These are phyloP conservation scores for Sphagnum tenellum DNA, from an alignment of 225 moss, liverwort and hornwort genomes.

Conservation along the genomic window DNA sequence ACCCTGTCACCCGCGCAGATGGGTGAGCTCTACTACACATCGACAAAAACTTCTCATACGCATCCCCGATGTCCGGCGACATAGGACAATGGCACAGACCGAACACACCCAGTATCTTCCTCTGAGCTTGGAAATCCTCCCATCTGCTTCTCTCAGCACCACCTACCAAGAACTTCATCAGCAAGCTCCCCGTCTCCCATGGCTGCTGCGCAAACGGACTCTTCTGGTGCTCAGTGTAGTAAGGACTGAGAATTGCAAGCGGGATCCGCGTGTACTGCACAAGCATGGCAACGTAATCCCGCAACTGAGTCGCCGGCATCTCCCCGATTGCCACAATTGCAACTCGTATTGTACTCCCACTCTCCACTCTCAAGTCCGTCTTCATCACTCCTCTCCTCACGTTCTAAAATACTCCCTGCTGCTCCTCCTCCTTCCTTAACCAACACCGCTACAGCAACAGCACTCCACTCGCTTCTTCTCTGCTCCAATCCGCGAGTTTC, in stretches of 20 bases:
- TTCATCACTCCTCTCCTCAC: slow-evolving; percentile 41
- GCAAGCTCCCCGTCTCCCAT: slow-evolving; percentile 74
- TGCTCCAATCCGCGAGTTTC: too few relatives aligned
- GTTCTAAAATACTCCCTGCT: too few relatives aligned
- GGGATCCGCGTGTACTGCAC: slow-evolving; percentile 67
- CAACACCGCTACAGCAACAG: too few relatives aligned
- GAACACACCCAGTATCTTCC: slow-evolving; percentile 84
- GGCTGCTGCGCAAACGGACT: slow-evolving; percentile 90
- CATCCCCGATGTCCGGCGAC: slow-evolving; percentile 61
- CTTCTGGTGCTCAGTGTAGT: slow-evolving; percentile 98
- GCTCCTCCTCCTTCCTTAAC: too few relatives aligned
- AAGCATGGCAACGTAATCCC: slow-evolving; percentile 80
- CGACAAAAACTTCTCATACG: slow-evolving; percentile 79
- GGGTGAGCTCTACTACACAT: slow-evolving; percentile 87
- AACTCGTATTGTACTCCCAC: slow-evolving; percentile 80
- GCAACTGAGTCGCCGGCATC: slow-evolving; percentile 73
- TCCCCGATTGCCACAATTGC: slow-evolving; percentile 87
- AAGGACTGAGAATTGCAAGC: slow-evolving; percentile 49
- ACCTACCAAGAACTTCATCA: slow-evolving; percentile 88
- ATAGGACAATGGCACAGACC: slow-evolving; percentile 88
- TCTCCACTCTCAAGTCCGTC: slow-evolving; percentile 91
- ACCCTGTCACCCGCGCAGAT: slow-evolving; percentile 80
- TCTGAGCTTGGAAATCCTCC: slow-evolving; percentile 97
- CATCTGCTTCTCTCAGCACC: slow-evolving; percentile 69
- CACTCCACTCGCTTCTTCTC: too few relatives aligned